Percentiles rank a stretch among this genome's conserved stretches.
phyloP scores from a whole-genome alignment of 2,329 filamentous ascomycete species.

The Arthrocladium fulminans region DNA sequence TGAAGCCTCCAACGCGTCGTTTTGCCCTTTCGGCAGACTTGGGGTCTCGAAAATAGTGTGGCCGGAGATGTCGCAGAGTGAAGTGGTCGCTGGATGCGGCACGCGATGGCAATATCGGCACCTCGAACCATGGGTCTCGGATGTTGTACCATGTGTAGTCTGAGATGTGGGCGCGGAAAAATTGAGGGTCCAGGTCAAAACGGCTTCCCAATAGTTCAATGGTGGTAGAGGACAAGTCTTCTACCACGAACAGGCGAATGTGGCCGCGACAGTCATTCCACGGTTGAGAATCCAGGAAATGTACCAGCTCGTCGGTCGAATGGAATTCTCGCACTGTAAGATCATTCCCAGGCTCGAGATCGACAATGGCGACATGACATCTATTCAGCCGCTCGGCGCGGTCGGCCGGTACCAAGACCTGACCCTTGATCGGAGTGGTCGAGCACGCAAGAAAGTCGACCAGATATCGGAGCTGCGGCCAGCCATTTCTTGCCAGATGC shows the following conservation, averaged over 20 bases:
- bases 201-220: not conserved
- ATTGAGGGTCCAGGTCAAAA: not conserved
- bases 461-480: slow-evolving; percentile 3
- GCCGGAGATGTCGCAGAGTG: slow-evolving; percentile 1
- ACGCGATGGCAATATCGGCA: not conserved
- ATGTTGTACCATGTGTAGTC: slow-evolving; percentile 2
- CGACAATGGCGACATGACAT: not conserved
- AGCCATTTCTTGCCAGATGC: not conserved
- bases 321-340: not conserved
- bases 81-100: not conserved
- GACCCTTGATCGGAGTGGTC: not conserved
- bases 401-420: not conserved
- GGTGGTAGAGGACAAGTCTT: not conserved
- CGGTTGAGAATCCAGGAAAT: not conserved
- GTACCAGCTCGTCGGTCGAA: not conserved
- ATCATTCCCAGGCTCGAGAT: not conserved
- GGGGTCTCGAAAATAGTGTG: slow-evolving; percentile 1
- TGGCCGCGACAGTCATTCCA: not conserved
- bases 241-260: slow-evolving; percentile 1
- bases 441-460: slow-evolving; percentile 1
- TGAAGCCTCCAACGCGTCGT: not conserved
- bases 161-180: not conserved
- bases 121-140: slow-evolving; percentile 2
- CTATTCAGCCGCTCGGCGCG: not conserved
- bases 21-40: slow-evolving; percentile 1